phyloP scores from a whole-genome alignment of 2,329 filamentous ascomycete genomes.

The Trichophyton schoenleinii region DNA sequence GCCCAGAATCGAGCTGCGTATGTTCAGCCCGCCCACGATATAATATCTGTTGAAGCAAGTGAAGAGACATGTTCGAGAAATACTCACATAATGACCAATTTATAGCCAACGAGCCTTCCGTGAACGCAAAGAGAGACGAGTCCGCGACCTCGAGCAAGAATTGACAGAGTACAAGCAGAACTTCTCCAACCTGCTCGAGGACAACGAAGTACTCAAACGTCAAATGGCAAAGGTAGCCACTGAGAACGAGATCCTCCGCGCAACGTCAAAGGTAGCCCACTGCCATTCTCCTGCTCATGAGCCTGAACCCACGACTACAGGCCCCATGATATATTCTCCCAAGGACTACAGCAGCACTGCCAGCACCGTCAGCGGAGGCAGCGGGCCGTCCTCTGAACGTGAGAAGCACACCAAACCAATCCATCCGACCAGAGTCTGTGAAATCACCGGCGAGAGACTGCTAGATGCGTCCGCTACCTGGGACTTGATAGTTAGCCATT shows the following conservation, averaged over 20 bases:
- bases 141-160: conserved; percentile 83
- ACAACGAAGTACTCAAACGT: conserved; percentile 77
- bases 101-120: conserved; percentile 84
- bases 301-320: conserved; percentile 42
- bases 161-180: conserved; percentile 64
- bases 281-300: conserved; percentile 12
- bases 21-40: conserved; percentile 21
- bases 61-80: not conserved
- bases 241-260: conserved; percentile 84
- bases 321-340: conserved; percentile 58
- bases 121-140: conserved; percentile 87
- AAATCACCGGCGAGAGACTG: conserved; percentile 53
- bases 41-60: not conserved
- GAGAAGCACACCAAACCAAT: conserved; percentile 31
- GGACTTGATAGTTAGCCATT: conserved; percentile 76
- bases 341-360: conserved; percentile 52
- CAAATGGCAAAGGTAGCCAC: conserved; percentile 73
- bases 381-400: conserved; percentile 3
- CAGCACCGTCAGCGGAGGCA: not conserved
- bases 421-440: conserved; percentile 55
- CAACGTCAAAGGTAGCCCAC: conserved; percentile 48
- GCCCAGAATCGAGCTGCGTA: conserved; percentile 63
- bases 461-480: conserved; percentile 69
- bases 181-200: conserved; percentile 57
- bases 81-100: not conserved